Evolutionary conservation across 768 basidiomycete species (phyloP).

Genomic region (Boletus coccyginus): DNA sequence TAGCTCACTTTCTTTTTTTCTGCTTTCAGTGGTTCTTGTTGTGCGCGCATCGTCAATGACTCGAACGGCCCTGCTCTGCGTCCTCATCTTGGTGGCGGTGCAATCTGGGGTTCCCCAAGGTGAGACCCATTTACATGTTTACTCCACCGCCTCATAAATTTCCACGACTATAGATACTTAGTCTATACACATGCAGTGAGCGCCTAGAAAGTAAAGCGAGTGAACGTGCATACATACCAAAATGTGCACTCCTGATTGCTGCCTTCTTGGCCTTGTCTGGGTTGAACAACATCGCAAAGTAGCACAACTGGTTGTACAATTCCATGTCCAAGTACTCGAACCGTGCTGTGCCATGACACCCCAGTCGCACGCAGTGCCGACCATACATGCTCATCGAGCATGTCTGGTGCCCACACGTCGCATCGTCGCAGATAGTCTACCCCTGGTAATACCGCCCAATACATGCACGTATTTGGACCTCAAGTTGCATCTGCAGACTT

Average conservation of each 20-base stretch:
- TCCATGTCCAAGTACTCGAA: slow-evolving; percentile 77
- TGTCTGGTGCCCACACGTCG: slow-evolving; percentile 80
- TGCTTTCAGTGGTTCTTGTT: too few species aligned
- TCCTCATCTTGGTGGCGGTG: too few species aligned
- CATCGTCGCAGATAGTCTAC: slow-evolving; percentile 86
- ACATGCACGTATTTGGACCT: slow-evolving; percentile 75
- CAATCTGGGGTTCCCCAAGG: too few species aligned
- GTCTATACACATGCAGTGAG: slow-evolving; percentile 39
- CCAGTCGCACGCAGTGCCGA: slow-evolving; percentile 61
- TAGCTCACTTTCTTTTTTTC: too few species aligned
- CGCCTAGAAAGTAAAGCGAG: not conserved
- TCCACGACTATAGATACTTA: too few species aligned
- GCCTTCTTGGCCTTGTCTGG: slow-evolving; percentile 55
- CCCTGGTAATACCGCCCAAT: slow-evolving; percentile 85
- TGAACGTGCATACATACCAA: slow-evolving; percentile 37
- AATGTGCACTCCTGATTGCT: slow-evolving; percentile 44
- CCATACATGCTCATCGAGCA: slow-evolving; percentile 94
- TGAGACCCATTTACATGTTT: too few species aligned
- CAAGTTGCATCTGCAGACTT: slow-evolving; percentile 81
- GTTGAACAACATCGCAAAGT: slow-evolving; percentile 79
- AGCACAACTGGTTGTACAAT: slow-evolving; percentile 89
- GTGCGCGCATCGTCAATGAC: too few species aligned
- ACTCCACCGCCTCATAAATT: too few species aligned
- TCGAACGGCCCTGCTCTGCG: too few species aligned
- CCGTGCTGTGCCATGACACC: slow-evolving; percentile 10